Evolutionary conservation across 768 basidiomycete genomes (phyloP).

Genomic region (Tylopilus subfusipes): DNA sequence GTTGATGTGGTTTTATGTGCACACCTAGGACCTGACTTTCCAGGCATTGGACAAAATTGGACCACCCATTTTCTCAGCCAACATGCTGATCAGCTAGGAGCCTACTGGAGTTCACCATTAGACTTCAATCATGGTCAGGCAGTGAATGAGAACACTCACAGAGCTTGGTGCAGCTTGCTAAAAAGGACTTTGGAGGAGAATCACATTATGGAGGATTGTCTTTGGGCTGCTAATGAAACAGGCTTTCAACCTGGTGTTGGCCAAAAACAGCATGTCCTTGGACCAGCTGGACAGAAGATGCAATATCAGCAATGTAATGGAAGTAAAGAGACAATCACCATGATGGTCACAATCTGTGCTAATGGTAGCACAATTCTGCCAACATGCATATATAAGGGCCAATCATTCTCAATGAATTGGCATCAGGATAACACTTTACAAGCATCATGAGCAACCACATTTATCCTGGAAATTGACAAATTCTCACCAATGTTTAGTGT

Average conservation of each 20-base stretch:
- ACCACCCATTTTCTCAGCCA: too few relatives aligned
- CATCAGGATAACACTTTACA: slow-evolving; percentile 17
- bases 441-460: slow-evolving; percentile 24
- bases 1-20: too few relatives aligned
- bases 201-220: slow-evolving; percentile 3
- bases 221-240: slow-evolving; percentile 19
- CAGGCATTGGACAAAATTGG: too few relatives aligned
- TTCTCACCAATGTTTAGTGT: background rate
- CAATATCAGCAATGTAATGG: slow-evolving; percentile 23
- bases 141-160: slow-evolving; percentile 36
- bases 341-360: slow-evolving; percentile 40
- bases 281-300: background rate
- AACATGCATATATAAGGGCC: slow-evolving; percentile 30
- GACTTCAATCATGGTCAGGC: slow-evolving; percentile 35
- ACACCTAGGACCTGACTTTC: too few relatives aligned
- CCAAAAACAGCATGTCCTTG: slow-evolving; percentile 1
- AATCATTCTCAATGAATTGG: slow-evolving; percentile 23
- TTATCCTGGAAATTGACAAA: too few relatives aligned
- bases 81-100: slow-evolving; percentile 18
- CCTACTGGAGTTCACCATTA: slow-evolving; percentile 31
- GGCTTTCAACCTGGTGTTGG: slow-evolving; percentile 12
- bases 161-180: slow-evolving; percentile 34
- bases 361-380: slow-evolving; percentile 38
- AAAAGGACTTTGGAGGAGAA: slow-evolving; percentile 15
- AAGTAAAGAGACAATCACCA: slow-evolving; percentile 24